Evolutionary conservation across 164 flowering plant genomes (phyloP).

Genomic region (Santalum album): DNA sequence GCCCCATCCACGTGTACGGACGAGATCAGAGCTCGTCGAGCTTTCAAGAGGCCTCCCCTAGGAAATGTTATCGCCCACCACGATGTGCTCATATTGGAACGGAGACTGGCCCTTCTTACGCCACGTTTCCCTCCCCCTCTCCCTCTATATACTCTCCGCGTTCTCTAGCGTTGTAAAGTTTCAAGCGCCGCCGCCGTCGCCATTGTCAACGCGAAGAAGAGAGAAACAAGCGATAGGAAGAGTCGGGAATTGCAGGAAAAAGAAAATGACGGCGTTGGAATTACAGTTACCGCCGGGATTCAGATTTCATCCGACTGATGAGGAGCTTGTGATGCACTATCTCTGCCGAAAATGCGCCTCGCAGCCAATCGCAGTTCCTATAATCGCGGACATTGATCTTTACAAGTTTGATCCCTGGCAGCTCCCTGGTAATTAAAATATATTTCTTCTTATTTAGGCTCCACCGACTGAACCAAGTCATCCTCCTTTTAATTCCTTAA

Average conservation of each 20-base stretch:
- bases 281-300: constrained; percentile 59
- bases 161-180: constrained; percentile 31
- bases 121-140: constrained; percentile 28
- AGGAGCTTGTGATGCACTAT: constrained; percentile 63
- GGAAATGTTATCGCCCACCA: constrained; percentile 17
- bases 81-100: neutral
- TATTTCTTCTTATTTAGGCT: neutral
- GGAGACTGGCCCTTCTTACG: neutral
- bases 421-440: neutral
- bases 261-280: constrained; percentile 20
- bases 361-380: constrained; percentile 49
- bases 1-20: constrained; percentile 21
- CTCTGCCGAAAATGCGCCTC: constrained; percentile 58
- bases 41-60: neutral
- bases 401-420: constrained; percentile 50
- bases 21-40: constrained; percentile 10
- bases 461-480: no score
- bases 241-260: neutral
- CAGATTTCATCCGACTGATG: constrained; percentile 67
- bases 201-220: neutral
- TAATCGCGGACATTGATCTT: constrained; percentile 69
- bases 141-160: constrained; percentile 29
- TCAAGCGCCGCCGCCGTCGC: constrained; percentile 23
- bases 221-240: neutral
- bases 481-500: no score